These are phyloP conservation scores for Globisporangium megalacanthum DNA, from an alignment of 352 stramenopile genomes.

Conservation along the genomic window DNA sequence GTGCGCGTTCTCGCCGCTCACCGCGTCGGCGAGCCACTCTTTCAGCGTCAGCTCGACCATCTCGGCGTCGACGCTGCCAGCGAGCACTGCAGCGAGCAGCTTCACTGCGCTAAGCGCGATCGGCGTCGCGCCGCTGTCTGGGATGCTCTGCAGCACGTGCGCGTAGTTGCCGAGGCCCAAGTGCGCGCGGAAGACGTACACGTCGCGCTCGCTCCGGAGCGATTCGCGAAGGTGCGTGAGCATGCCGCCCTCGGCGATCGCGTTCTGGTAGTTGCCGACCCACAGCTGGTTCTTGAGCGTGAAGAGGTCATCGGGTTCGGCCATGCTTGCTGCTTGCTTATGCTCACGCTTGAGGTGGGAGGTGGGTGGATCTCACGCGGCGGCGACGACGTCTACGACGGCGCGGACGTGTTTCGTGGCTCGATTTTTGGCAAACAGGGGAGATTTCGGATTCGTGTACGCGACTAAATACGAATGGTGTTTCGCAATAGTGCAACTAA, in stretches of 20 bases:
- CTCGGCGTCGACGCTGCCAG: constrained; percentile 64
- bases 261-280: constrained; percentile 95
- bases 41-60: constrained; percentile 90
- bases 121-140: constrained; percentile 53
- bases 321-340: constrained; percentile 34
- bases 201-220: constrained; percentile 90
- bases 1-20: constrained; percentile 82
- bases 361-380: too few relatives aligned
- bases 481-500: too few relatives aligned
- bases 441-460: too few relatives aligned
- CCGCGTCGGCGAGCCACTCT: constrained; percentile 83
- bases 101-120: constrained; percentile 82
- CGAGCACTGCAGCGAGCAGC: constrained; percentile 83
- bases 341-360: too few relatives aligned
- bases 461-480: too few relatives aligned
- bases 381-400: too few relatives aligned
- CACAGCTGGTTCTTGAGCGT: constrained; percentile 97
- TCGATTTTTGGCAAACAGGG: too few relatives aligned
- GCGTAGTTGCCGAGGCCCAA: constrained; percentile 88
- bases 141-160: constrained; percentile 86
- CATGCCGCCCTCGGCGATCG: constrained; percentile 87
- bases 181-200: constrained; percentile 91
- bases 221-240: constrained; percentile 82
- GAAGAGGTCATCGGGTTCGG: constrained; percentile 96
- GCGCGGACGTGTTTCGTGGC: too few relatives aligned